Evolutionary conservation across 192 early-diverging fungal genomes (phyloP), one percentile per base, ranked within the genome.

Genomic region (Coemansia sp.): DNA sequence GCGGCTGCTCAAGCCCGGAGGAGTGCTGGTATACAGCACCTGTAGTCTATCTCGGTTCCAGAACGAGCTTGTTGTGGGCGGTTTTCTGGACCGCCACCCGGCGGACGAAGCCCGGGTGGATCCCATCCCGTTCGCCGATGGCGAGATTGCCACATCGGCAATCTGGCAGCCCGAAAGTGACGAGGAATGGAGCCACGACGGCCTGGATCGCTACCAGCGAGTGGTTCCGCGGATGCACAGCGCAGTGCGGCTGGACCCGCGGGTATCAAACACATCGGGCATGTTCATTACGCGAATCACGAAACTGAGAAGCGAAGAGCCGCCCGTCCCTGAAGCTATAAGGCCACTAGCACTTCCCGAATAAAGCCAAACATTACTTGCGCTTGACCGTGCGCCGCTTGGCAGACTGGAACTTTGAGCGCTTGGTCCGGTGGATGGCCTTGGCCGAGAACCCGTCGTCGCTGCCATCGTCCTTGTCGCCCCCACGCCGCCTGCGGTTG

Each of bases 21-120:
- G 92, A 1, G 59, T 88, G 4, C 60, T 96, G 41, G 89, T 96
- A 3, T 98, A 98, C 65, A 89, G 86, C 51, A 90, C 88, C 0
- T 92, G 89, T 56, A 86, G 82, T 12, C 61, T 90, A 11, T 79
- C 89, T 0, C 47, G 68, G 8, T 63, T 67, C 16, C 94, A 98
- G 54, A 96, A 98, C 57, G 94, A 98, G 54, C 81, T 80, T 22
- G 80, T 93, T 20, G 63, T 98, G 2, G 77, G 56, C 10, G 85
- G 88, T 79, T 92, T 98, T 44, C 59, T 98, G 21, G 44, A 20
- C 34, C 38, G 55, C 14, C 64, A 75, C 21, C 11, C 17, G 2
- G 36, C 58, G 25, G 31, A 51, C 17, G 60, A 75, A 25, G 71
- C 64, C 1, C 4, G 34, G 7, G 35, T 75, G 0, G 65, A 68